Evolutionary conservation across 2,329 filamentous ascomycete species (phyloP).

Genomic region (Phaeophleospora eucalypticola): DNA sequence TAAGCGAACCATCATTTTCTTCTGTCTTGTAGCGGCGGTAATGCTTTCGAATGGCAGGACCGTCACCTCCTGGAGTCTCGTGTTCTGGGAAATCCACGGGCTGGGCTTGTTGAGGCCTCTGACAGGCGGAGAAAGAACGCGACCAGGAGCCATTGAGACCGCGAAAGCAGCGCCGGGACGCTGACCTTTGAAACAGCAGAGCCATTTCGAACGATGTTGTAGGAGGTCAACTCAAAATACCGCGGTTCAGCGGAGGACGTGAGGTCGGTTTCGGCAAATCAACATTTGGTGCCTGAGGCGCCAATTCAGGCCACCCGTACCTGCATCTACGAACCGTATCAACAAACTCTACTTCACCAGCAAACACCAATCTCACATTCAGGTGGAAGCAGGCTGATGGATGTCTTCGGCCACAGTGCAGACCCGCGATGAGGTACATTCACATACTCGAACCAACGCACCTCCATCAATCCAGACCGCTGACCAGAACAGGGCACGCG

Average conservation of each 20-base stretch:
- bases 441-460: conserved; percentile 8
- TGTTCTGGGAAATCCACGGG: background rate
- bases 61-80: too few species aligned
- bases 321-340: too few species aligned
- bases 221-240: too few species aligned
- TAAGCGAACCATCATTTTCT: too few species aligned
- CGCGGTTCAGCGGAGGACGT: too few species aligned
- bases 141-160: background rate
- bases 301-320: too few species aligned
- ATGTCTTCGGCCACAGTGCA: conserved; percentile 62
- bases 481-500: conserved; percentile 54
- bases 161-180: background rate
- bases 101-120: background rate
- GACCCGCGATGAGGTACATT: conserved; percentile 67
- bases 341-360: too few species aligned
- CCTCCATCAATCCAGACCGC: conserved; percentile 1
- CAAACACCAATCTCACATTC: too few species aligned
- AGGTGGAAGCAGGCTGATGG: conserved; percentile 39
- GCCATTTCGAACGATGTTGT: background rate
- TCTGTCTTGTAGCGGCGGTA: too few species aligned
- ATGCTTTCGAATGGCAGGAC: too few species aligned
- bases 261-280: background rate
- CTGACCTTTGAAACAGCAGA: background rate
- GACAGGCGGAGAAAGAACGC: background rate
- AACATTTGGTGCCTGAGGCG: too few species aligned